phyloP scores from a whole-genome alignment of 164 flowering plant species.

The Akebia trifoliata region DNA sequence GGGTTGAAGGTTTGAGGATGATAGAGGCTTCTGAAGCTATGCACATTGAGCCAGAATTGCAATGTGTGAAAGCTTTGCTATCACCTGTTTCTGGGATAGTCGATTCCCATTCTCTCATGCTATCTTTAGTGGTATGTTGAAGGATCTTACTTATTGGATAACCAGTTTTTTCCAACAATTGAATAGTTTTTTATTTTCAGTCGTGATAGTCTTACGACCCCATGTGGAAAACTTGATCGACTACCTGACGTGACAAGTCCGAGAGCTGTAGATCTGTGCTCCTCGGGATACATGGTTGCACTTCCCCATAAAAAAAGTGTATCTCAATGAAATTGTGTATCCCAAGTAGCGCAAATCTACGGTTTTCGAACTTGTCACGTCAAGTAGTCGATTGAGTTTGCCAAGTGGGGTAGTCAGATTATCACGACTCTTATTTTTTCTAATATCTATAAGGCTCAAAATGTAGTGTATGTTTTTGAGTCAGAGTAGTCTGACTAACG shows the following conservation, averaged over 20 bases:
- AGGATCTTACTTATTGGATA: conserved; percentile 1
- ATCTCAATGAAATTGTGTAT: too few species aligned
- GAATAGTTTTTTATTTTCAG: neutral
- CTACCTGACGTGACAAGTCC: too few species aligned
- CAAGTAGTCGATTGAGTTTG: too few species aligned
- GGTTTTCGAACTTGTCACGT: too few species aligned
- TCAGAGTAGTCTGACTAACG: neutral
- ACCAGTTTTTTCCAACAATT: neutral
- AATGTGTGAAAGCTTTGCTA: conserved; percentile 65
- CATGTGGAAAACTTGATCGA: too few species aligned
- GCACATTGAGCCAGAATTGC: conserved; percentile 67
- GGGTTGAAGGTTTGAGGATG: conserved; percentile 70
- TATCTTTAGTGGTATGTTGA: conserved; percentile 63
- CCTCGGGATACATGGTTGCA: too few species aligned
- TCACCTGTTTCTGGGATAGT: conserved; percentile 83
- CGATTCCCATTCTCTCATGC: conserved; percentile 79
- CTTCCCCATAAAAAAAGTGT: too few species aligned
- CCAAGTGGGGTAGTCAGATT: too few species aligned
- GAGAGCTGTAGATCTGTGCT: too few species aligned
- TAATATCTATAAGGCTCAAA: neutral
- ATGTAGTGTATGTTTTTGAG: neutral
- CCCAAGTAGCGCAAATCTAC: too few species aligned
- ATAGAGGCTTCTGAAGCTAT: conserved; percentile 71
- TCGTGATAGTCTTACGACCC: too few species aligned
- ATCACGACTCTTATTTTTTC: too few species aligned